Percentiles rank a stretch among this genome's conserved stretches.
Evolutionary conservation across 176 grass and related monocot genomes (phyloP).

Genomic region (Carex kokanica): DNA sequence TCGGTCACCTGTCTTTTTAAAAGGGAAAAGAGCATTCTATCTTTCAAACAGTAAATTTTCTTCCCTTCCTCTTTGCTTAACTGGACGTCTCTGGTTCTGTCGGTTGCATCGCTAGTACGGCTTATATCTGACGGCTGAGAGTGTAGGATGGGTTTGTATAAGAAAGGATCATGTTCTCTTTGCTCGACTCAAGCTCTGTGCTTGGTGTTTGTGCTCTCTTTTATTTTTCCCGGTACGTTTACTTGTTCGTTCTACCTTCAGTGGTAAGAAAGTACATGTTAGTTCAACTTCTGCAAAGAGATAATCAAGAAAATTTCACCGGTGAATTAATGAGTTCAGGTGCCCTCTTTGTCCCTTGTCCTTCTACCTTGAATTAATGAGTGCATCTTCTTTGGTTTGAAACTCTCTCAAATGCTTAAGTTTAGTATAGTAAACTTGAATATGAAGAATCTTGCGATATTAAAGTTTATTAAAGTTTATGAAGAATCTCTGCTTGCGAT

Average conservation of each 20-base stretch:
- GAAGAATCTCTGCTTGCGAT: not conserved
- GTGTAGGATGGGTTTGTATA: not conserved
- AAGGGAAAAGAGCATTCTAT: not conserved
- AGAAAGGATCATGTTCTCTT: not conserved
- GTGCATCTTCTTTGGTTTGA: not conserved
- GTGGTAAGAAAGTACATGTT: not conserved
- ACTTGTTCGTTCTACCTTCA: not conserved
- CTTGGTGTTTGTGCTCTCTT: conserved; percentile 8
- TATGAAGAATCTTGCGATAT: not conserved
- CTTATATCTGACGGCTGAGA: conserved; percentile 2
- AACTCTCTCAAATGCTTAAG: not conserved
- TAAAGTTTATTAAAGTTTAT: not conserved
- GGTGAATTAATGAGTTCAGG: not conserved
- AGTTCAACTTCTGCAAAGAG: not conserved
- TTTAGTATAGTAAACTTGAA: no score
- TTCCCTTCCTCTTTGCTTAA: not conserved
- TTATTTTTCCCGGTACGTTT: conserved; percentile 5
- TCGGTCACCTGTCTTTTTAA: no score
- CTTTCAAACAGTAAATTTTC: conserved; percentile 11
- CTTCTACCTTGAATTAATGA: not conserved
- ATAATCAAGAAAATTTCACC: not conserved
- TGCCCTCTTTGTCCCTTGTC: not conserved
- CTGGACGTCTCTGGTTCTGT: not conserved
- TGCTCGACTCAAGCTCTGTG: not conserved
- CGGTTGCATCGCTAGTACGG: not conserved